A percentile compares a stretch with the other conserved stretches of the same genome.
Conservation (phyloP, 139 green algal species). For the Diplosphaera chodatii region DNA sequence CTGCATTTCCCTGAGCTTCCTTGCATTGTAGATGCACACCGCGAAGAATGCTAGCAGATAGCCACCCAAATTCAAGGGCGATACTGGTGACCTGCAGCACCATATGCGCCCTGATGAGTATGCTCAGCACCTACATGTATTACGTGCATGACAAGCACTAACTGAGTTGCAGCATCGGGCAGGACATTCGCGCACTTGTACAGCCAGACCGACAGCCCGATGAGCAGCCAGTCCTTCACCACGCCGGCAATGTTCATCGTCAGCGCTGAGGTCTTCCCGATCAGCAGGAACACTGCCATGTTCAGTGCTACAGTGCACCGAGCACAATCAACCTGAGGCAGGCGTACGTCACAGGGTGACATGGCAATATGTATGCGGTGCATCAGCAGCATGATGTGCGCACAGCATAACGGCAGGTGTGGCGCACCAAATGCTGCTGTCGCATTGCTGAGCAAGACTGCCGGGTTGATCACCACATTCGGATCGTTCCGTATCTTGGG, state of each 20-base stretch:
- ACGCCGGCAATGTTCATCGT: constrained; percentile 84
- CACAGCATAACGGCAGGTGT: background rate
- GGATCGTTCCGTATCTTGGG: constrained; percentile 47
- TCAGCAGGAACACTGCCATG: constrained; percentile 83
- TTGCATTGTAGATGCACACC: constrained; percentile 61
- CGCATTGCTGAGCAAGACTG: constrained; percentile 85
- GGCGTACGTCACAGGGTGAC: background rate
- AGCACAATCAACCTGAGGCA: background rate
- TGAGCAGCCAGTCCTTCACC: constrained; percentile 71
- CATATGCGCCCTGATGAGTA: no score
- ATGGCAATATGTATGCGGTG: background rate
- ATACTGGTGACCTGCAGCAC: constrained; percentile 30
- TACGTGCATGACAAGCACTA: no score
- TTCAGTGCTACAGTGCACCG: constrained; percentile 61
- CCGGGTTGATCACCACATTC: constrained; percentile 27
- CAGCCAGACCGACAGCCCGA: constrained; percentile 39
- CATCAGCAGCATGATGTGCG: constrained; percentile 5
- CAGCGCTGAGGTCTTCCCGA: constrained; percentile 74
- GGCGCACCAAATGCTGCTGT: constrained; percentile 61
- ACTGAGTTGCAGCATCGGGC: no score
- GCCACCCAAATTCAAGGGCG: constrained; percentile 50
- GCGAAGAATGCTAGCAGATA: constrained; percentile 64
- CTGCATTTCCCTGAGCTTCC: constrained; percentile 27
- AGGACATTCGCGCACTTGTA: constrained; percentile 2
- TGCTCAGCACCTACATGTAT: no score